Conservation (phyloP, 225 moss, liverwort and hornwort genomes). For the Sphagnum contortum region DNA sequence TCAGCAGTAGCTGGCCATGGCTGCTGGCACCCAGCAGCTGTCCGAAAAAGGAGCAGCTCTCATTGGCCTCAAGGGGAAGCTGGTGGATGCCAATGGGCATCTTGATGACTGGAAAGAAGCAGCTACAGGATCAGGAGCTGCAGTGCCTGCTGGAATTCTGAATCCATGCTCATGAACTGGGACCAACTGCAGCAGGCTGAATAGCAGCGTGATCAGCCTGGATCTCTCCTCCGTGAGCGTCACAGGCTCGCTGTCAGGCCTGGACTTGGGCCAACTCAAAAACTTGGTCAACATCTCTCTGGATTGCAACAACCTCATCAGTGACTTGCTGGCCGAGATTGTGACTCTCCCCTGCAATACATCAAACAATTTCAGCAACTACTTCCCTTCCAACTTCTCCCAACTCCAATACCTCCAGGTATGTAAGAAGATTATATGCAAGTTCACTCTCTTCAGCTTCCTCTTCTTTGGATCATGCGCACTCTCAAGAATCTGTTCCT, state of each 20-base stretch:
- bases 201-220: conserved; percentile 23
- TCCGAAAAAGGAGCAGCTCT: conserved; percentile 28
- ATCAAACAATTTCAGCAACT: conserved; percentile 55
- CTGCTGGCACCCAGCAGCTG: conserved; percentile 5
- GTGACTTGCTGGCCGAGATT: conserved; percentile 39
- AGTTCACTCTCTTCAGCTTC: too few species aligned
- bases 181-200: conserved; percentile 21
- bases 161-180: conserved; percentile 41
- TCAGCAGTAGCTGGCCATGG: conserved; percentile 6
- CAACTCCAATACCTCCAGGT: conserved; percentile 64
- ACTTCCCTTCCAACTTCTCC: conserved; percentile 50
- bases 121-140: too few species aligned
- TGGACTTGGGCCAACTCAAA: conserved; percentile 23
- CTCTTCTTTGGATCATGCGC: too few species aligned
- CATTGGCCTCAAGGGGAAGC: conserved; percentile 21
- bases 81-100: conserved; percentile 22
- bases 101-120: conserved; percentile 34
- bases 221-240: conserved; percentile 42
- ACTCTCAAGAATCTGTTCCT: too few species aligned
- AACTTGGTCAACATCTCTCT: conserved; percentile 38
- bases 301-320: conserved; percentile 77
- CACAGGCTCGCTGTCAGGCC: conserved; percentile 20
- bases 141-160: conserved; percentile 1
- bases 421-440: not conserved
- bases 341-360: conserved; percentile 32